A percentile compares a stretch with the other conserved stretches of the same genome.
phyloP scores from a whole-genome alignment of 305 asterid genomes.

The Fraxinus velutina region DNA sequence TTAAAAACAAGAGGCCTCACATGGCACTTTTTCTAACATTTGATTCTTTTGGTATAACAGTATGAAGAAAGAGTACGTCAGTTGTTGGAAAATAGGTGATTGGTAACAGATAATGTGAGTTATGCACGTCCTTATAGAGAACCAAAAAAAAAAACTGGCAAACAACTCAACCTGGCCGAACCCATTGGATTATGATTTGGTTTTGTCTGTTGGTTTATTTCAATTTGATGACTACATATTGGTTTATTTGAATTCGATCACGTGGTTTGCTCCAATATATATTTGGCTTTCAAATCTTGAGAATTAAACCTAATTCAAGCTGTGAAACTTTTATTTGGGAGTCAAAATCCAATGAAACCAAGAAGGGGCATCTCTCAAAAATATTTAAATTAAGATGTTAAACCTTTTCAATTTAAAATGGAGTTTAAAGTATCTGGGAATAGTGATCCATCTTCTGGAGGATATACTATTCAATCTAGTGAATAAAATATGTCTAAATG shows the following conservation, averaged over 20 bases:
- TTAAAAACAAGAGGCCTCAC: neutral
- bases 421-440: neutral
- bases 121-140: neutral
- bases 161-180: neutral
- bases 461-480: constrained; percentile 3
- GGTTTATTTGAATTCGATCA: neutral
- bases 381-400: neutral
- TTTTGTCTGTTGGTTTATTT: neutral
- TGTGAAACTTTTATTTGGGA: neutral
- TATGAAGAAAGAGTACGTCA: neutral
- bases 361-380: neutral
- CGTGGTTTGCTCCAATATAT: neutral
- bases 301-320: neutral
- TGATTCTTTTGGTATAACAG: neutral
- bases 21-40: neutral
- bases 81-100: neutral
- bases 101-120: neutral
- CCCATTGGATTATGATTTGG: neutral
- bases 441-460: constrained; percentile 9
- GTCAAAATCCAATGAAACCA: neutral
- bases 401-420: neutral
- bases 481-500: neutral
- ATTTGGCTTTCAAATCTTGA: neutral
- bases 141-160: neutral
- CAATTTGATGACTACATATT: neutral